A percentile compares a stretch with the other conserved stretches of the same genome.
phyloP scores from a whole-genome alignment of 345 rosid species.

The Punica granatum region DNA sequence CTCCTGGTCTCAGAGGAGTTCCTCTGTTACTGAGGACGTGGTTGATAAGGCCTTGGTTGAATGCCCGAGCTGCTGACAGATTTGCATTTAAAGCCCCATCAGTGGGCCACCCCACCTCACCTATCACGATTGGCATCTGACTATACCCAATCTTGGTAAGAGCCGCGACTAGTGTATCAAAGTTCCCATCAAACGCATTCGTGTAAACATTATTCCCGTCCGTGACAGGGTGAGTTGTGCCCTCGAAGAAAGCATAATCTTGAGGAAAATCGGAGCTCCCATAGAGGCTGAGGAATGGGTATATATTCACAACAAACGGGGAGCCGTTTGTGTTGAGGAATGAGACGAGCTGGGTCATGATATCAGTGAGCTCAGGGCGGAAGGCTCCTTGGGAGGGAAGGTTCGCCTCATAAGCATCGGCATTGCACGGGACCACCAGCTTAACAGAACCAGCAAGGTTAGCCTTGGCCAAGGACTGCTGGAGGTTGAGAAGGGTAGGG shows the following conservation, averaged over 20 bases:
- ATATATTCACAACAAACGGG: conserved; percentile 85
- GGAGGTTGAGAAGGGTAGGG: conserved; percentile 76
- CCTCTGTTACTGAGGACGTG: conserved; percentile 69
- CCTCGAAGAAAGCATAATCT: conserved; percentile 86
- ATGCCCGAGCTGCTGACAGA: conserved; percentile 72
- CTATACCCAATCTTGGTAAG: conserved; percentile 74
- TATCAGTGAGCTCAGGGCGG: conserved; percentile 75
- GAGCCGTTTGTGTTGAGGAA: conserved; percentile 86
- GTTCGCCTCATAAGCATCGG: conserved; percentile 80
- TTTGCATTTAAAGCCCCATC: conserved; percentile 84
- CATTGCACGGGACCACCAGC: conserved; percentile 93
- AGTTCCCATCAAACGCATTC: conserved; percentile 93
- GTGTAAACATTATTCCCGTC: conserved; percentile 75
- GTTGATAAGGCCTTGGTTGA: conserved; percentile 81
- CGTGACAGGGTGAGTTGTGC: conserved; percentile 68
- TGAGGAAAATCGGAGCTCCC: conserved; percentile 88
- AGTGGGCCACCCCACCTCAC: conserved; percentile 96
- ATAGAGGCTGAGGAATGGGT: conserved; percentile 93
- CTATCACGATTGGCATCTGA: conserved; percentile 86
- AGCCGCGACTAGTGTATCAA: conserved; percentile 84
- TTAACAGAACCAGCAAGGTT: conserved; percentile 80
- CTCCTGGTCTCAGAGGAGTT: conserved; percentile 81
- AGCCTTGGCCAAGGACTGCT: conserved; percentile 68
- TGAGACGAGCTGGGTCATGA: conserved; percentile 71
- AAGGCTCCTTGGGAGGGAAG: conserved; percentile 90